A percentile compares a stretch with the other conserved stretches of the same genome.
phyloP scores from a whole-genome alignment of 192 early-diverging fungal species.

The Coemansia sp. region DNA sequence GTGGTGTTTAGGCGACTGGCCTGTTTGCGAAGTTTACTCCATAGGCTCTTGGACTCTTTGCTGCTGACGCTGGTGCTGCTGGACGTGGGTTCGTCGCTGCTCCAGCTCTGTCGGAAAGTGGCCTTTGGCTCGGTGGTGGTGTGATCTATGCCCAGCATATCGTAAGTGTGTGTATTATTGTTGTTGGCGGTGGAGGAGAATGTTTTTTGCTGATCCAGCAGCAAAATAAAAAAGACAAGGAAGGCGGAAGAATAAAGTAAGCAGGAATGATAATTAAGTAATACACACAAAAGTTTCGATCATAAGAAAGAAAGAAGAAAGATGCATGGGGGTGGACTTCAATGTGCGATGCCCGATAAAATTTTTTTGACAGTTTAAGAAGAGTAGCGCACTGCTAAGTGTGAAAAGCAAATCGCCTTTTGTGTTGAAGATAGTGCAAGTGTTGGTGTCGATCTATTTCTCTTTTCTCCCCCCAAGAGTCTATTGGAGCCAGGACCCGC shows the following conservation, averaged over 20 bases:
- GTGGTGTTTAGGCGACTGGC: conserved; percentile 30
- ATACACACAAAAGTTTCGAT: background rate
- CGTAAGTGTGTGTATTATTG: conserved; percentile 8
- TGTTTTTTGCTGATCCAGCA: conserved; percentile 5
- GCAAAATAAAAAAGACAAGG: background rate
- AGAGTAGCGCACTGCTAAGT: background rate
- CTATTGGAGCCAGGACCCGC: background rate
- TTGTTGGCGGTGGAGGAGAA: background rate
- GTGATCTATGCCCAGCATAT: conserved; percentile 15
- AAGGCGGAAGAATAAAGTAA: background rate
- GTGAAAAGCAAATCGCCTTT: background rate
- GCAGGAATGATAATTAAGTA: conserved; percentile 2
- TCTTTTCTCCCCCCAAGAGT: background rate
- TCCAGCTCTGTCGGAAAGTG: conserved; percentile 43
- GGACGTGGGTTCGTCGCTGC: conserved; percentile 48
- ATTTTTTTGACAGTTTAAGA: background rate
- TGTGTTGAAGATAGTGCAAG: background rate
- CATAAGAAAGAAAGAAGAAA: background rate
- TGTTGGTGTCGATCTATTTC: background rate
- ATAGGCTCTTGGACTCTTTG: conserved; percentile 34
- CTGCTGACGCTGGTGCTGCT: conserved; percentile 44
- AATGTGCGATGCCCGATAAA: background rate
- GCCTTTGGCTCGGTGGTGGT: background rate
- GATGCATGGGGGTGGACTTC: background rate
- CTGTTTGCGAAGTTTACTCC: conserved; percentile 49